These are phyloP conservation scores for Cystobasidiaceae sp. DNA, from an alignment of 1,284 basidiomycete species.

Conservation along the genomic window DNA sequence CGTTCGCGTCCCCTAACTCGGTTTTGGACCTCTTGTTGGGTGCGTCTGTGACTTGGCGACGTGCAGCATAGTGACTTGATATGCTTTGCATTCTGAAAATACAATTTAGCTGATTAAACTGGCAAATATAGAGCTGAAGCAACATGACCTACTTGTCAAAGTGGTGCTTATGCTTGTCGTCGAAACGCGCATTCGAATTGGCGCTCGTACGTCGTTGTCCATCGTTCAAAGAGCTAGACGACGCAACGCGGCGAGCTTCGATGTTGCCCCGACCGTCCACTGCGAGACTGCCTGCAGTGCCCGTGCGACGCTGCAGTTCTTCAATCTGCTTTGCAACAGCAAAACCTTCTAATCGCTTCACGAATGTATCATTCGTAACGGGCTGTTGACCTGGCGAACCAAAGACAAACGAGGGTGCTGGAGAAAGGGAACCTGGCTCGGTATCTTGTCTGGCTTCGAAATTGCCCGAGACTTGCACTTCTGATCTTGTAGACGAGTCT, in stretches of 20 bases:
- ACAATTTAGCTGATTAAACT: background rate
- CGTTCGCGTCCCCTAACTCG: background rate
- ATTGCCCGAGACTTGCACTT: too few species aligned
- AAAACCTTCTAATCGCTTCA: conserved; percentile 13
- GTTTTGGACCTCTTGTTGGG: conserved; percentile 16
- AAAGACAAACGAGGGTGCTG: too few species aligned
- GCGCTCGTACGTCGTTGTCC: background rate
- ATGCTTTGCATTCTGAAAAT: conserved; percentile 13
- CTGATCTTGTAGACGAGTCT: too few species aligned
- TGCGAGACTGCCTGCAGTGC: background rate
- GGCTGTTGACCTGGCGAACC: conserved; percentile 22
- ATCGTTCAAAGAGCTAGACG: background rate
- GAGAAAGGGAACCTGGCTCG: too few species aligned
- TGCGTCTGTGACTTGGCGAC: background rate
- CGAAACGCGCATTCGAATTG: background rate
- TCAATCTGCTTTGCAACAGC: conserved; percentile 21
- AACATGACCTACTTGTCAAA: conserved; percentile 12
- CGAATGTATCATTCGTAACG: conserved; percentile 8
- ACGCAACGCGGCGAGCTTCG: background rate
- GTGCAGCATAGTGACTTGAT: conserved; percentile 29
- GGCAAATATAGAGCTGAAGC: background rate
- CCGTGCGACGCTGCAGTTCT: conserved; percentile 7
- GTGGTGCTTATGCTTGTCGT: conserved; percentile 15
- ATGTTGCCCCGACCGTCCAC: background rate
- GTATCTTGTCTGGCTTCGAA: too few species aligned